These are phyloP conservation scores for Calocybe gangraenosa DNA, from an alignment of 768 basidiomycete species.

Conservation along the genomic window DNA sequence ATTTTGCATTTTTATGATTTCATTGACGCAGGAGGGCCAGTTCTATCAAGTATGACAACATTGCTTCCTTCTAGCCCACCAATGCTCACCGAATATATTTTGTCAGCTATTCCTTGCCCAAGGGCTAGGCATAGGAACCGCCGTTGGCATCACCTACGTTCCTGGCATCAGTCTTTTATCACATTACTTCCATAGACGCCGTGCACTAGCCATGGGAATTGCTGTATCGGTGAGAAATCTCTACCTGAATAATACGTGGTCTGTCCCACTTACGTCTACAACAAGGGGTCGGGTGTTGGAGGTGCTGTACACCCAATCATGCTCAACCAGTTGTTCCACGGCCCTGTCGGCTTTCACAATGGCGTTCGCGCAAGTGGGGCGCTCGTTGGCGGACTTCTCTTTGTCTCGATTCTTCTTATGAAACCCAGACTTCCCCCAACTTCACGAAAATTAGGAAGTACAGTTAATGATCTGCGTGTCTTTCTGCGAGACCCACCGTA, in stretches of 20 bases:
- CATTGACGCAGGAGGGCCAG: conserved; percentile 23
- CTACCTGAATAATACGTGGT: conserved; percentile 9
- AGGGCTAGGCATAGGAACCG: conserved; percentile 45
- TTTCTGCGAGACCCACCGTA: conserved; percentile 45
- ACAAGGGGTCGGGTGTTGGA: conserved; percentile 52
- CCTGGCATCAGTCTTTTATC: conserved; percentile 42
- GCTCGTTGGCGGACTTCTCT: conserved; percentile 25
- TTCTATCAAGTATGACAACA: conserved; percentile 24
- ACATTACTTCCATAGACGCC: conserved; percentile 44
- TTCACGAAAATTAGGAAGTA: conserved; percentile 26
- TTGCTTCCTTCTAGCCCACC: not conserved
- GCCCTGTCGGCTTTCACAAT: conserved; percentile 46
- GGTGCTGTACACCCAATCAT: conserved; percentile 60
- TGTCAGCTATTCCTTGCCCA: conserved; percentile 45
- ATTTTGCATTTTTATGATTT: conserved; percentile 30
- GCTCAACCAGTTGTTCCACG: conserved; percentile 50
- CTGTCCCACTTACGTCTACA: too few relatives aligned
- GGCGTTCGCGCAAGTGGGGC: conserved; percentile 37
- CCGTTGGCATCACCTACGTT: conserved; percentile 40
- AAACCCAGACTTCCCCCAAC: conserved; percentile 38
- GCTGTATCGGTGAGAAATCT: conserved; percentile 33
- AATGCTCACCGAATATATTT: not conserved
- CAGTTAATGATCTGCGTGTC: conserved; percentile 21
- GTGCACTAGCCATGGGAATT: conserved; percentile 47
- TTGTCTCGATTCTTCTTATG: conserved; percentile 26